Conservation (phyloP, 345 rosid species). For the Hibiscus mutabilis region DNA sequence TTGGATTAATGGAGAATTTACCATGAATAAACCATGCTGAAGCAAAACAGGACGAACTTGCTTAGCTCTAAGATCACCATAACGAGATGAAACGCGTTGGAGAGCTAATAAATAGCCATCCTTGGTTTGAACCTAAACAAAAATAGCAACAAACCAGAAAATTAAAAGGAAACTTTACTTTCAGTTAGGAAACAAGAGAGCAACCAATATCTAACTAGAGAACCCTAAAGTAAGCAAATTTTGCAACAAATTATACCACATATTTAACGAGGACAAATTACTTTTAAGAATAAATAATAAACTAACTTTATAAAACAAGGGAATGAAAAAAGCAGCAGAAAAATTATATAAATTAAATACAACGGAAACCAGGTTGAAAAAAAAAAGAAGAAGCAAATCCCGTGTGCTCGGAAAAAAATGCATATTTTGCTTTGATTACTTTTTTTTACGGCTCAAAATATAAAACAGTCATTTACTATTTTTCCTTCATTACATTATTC, state of each 20-base stretch:
- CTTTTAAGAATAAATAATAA: neutral
- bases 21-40: constrained; percentile 92
- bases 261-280: neutral
- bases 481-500: neutral
- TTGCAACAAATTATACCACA: no score
- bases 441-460: neutral
- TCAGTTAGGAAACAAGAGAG: neutral
- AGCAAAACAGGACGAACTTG: constrained; percentile 68
- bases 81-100: constrained; percentile 62
- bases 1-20: constrained; percentile 16
- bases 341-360: neutral
- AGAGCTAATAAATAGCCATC: constrained; percentile 78
- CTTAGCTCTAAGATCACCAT: constrained; percentile 19
- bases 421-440: neutral
- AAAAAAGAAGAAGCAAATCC: neutral
- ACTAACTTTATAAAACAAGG: neutral
- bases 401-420: neutral
- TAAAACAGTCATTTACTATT: neutral
- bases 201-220: neutral
- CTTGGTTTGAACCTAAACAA: constrained; percentile 55
- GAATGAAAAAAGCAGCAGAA: neutral
- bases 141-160: neutral
- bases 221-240: neutral
- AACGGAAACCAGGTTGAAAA: neutral
- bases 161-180: neutral